These are phyloP conservation scores for Calonectria henricotiae DNA, from an alignment of 2,329 filamentous ascomycete genomes.

Conservation along the genomic window DNA sequence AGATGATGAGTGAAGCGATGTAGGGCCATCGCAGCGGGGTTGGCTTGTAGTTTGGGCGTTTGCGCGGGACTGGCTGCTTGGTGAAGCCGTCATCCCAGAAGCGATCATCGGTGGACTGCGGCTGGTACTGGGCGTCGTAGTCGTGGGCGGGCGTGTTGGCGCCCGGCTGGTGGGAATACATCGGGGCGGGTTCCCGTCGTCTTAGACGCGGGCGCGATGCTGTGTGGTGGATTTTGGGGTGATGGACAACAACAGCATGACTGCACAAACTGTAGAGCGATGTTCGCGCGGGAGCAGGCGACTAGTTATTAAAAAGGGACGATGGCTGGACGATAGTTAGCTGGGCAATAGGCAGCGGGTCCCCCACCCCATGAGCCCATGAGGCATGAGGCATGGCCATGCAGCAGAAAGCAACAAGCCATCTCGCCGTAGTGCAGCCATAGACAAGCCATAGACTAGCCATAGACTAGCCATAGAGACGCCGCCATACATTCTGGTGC, in stretches of 20 bases:
- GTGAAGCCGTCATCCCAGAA: slow-evolving; percentile 43
- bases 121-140: slow-evolving; percentile 47
- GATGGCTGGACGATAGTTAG: not conserved
- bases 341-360: not conserved
- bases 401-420: not conserved
- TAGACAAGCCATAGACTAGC: not conserved
- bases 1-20: slow-evolving; percentile 40
- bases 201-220: slow-evolving; percentile 25
- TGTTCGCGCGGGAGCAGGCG: not conserved
- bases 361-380: not conserved
- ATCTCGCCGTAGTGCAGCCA: not conserved
- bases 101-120: slow-evolving; percentile 48
- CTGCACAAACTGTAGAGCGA: not conserved
- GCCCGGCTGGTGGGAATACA: slow-evolving; percentile 46
- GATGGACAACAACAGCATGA: slow-evolving; percentile 4
- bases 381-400: not conserved
- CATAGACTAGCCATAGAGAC: not conserved
- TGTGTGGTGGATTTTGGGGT: not conserved
- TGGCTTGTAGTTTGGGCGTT: slow-evolving; percentile 47
- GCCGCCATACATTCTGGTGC: not conserved
- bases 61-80: slow-evolving; percentile 40
- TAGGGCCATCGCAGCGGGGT: slow-evolving; percentile 52
- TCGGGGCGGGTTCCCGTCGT: slow-evolving; percentile 31
- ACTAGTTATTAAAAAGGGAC: not conserved
- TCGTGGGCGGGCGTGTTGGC: slow-evolving; percentile 36